phyloP scores from a whole-genome alignment of 495 filamentous ascomycete genomes.

The Penicillium salamii region DNA sequence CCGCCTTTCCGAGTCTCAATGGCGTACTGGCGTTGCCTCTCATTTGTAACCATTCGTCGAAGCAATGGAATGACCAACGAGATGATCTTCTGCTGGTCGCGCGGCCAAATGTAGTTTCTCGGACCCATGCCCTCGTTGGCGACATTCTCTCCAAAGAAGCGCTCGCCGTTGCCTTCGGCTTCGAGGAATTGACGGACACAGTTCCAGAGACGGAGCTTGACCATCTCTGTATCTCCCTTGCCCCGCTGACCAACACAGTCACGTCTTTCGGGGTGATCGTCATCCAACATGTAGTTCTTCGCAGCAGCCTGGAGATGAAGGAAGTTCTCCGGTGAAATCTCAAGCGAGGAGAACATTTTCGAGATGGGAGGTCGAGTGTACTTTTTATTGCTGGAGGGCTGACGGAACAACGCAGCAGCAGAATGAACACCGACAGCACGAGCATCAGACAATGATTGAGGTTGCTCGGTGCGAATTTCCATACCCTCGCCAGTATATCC shows the following conservation, averaged over 20 bases:
- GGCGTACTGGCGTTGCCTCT: constrained; percentile 60
- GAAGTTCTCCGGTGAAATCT: constrained; percentile 57
- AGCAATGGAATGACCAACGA: constrained; percentile 56
- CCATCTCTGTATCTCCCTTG: constrained; percentile 59
- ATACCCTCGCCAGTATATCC: constrained; percentile 34
- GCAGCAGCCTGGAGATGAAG: constrained; percentile 57
- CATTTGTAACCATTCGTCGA: constrained; percentile 63
- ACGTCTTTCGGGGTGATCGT: constrained; percentile 52
- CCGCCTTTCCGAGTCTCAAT: constrained; percentile 55
- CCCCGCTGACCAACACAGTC: constrained; percentile 60
- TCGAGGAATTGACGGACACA: constrained; percentile 59
- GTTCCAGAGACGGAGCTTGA: constrained; percentile 58
- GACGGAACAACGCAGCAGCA: constrained; percentile 56
- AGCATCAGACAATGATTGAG: constrained; percentile 43
- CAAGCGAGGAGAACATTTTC: constrained; percentile 56
- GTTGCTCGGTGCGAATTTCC: constrained; percentile 35
- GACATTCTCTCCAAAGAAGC: constrained; percentile 52
- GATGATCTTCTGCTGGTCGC: constrained; percentile 55
- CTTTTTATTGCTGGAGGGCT: constrained; percentile 53
- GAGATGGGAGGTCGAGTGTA: constrained; percentile 62
- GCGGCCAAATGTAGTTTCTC: constrained; percentile 54
- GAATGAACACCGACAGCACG: constrained; percentile 55
- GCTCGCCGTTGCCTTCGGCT: constrained; percentile 52
- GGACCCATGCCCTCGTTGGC: constrained; percentile 41
- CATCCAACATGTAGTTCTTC: constrained; percentile 60